Evolutionary conservation across 202 grass and related monocot genomes (phyloP).

Genomic region (Miscanthus sacchariflorus): DNA sequence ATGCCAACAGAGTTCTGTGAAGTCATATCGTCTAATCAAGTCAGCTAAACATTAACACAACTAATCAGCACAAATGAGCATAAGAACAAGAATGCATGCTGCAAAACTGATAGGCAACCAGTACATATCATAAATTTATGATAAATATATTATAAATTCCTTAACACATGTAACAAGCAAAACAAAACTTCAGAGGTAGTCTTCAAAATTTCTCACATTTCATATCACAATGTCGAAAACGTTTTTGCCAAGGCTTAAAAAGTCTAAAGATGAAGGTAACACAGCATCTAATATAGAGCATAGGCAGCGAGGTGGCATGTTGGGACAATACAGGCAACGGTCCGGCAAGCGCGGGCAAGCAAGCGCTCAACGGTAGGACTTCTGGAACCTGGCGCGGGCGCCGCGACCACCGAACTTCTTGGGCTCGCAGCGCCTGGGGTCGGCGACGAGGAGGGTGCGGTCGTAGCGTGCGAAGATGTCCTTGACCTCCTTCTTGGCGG

Average conservation of each 20-base stretch:
- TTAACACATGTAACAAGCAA: not conserved
- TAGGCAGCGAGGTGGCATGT: no score
- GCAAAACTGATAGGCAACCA: not conserved
- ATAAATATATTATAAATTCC: not conserved
- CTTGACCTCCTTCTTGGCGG: conserved; percentile 74
- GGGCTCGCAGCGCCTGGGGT: conserved; percentile 73
- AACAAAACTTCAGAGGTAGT: not conserved
- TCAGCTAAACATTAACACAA: no score
- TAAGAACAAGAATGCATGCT: not conserved
- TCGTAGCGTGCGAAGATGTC: conserved; percentile 71
- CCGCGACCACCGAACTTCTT: not conserved
- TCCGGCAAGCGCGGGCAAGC: not conserved
- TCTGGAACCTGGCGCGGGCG: not conserved
- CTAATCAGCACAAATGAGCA: no score
- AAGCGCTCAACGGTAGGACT: not conserved
- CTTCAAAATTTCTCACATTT: not conserved
- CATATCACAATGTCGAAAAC: not conserved
- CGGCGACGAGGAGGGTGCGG: conserved; percentile 69
- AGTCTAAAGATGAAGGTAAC: not conserved
- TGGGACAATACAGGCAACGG: not conserved
- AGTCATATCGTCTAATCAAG: no score
- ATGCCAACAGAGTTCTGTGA: no score
- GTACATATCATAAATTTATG: no score
- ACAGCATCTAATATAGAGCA: not conserved
- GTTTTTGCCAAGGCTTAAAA: not conserved